phyloP scores from a whole-genome alignment of 140 eudicot genomes.

The Cichorium intybus region DNA sequence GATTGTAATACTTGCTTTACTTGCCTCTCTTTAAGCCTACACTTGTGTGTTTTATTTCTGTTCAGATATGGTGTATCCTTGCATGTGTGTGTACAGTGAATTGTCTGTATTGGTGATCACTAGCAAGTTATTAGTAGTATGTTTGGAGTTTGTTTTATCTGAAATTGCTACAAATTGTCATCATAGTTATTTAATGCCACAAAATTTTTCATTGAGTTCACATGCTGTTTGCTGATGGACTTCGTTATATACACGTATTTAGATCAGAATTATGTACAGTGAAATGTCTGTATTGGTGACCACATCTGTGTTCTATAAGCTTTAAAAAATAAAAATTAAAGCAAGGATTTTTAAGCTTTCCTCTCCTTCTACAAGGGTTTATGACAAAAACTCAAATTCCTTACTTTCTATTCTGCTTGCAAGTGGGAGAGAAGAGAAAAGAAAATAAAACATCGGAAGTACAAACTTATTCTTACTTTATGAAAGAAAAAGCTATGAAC shows the following conservation, averaged over 20 bases:
- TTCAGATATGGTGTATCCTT: conserved; percentile 7
- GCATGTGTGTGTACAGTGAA: not conserved
- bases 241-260: not conserved
- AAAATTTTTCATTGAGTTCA: not conserved
- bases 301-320: not conserved
- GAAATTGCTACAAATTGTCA: not conserved
- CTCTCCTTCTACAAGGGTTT: conserved; percentile 23
- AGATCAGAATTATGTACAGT: not conserved
- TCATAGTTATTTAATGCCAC: conserved; percentile 3
- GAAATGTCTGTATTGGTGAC: conserved; percentile 7
- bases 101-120: conserved; percentile 6
- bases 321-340: not conserved
- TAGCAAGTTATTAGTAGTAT: not conserved
- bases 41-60: not conserved
- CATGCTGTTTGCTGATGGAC: conserved; percentile 1
- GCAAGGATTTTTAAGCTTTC: not conserved
- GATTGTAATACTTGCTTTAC: not conserved
- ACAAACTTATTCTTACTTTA: not conserved
- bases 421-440: conserved; percentile 12
- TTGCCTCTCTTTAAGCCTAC: not conserved
- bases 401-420: conserved; percentile 8
- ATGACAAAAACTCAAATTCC: conserved; percentile 15
- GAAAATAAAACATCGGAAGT: not conserved
- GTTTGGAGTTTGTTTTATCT: conserved; percentile 8
- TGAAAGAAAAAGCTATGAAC: conserved; percentile 14